Base-by-base conservation (phyloP, 768 basidiomycete genomes). In the Termitomyces sp. region DNA sequence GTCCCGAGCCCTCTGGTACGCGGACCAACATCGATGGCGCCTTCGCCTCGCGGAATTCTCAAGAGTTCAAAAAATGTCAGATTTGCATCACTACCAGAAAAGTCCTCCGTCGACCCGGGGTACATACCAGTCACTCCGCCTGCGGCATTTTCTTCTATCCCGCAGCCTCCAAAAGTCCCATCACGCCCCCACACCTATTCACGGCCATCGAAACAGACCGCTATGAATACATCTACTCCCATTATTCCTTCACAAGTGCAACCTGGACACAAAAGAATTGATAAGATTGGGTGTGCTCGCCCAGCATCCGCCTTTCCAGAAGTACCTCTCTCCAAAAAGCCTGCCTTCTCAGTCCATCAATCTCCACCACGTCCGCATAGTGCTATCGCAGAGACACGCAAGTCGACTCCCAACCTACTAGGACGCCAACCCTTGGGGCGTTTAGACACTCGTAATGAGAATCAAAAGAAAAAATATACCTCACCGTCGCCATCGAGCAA, bases 1-100 rank as follows among this genome's bases (percentile, higher is more conserved):
- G 58, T 57, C 30, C 64, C 64, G 35, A 63, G 64, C 11, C 63
- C 63, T 38, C 44, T 3, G 17, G 35, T 48, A 26, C 33, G 47
- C 14, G 55, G 53, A 30, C 51, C 51, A 35, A 38, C 59, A 19
- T 33, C 56, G 9, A 53, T 57, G 11, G 51, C 60, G 12, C 62
- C 66, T 21, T 66, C 66, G 5, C 67, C 60, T 33, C 67, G 70
- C 23, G 70, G 74, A 40, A 73, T 75, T 35, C 64, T 75, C 37
- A 75, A 74, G 56, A 68, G 66, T 54, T 68, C 64, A 64, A 78
- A 74, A 57, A 77, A 69, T 42, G 78, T 79, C 54, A 73, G 77
- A 44, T 79, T 79, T 60, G 73, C 73, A 14, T 69, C 70, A 44
- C 61, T 72, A 42, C 71, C 72, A 12, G 62, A 60, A 23, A 62